Percentiles rank a stretch among this genome's conserved stretches.
These are phyloP conservation scores for Aspergillus steynii DNA, from an alignment of 495 filamentous ascomycete species.

Conservation along the genomic window DNA sequence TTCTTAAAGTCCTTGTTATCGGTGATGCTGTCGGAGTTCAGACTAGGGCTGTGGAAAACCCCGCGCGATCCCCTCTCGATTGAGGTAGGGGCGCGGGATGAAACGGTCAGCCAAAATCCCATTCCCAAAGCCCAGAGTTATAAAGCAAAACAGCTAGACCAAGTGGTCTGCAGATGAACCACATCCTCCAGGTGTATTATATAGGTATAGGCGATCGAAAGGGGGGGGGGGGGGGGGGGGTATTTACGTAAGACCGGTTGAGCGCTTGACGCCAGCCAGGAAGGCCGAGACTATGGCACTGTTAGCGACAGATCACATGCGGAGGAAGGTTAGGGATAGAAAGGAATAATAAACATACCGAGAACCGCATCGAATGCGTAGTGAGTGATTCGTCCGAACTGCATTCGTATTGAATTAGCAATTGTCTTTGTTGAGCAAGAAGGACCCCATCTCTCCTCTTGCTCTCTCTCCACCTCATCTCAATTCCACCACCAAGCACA, in stretches of 20 bases:
- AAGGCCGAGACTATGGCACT: constrained; percentile 77
- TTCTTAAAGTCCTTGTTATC: constrained; percentile 83
- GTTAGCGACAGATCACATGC: constrained; percentile 20
- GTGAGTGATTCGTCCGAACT: constrained; percentile 91
- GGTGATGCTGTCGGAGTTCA: constrained; percentile 81
- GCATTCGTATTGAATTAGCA: neutral
- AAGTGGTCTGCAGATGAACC: neutral
- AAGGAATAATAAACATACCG: constrained; percentile 53
- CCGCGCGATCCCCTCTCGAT: constrained; percentile 31
- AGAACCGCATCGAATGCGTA: constrained; percentile 97
- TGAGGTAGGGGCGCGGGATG: constrained; percentile 37
- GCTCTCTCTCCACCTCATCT: too few species aligned
- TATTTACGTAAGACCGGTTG: constrained; percentile 95
- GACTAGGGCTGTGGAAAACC: constrained; percentile 65
- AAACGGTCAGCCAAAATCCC: constrained; percentile 31
- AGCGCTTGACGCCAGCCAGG: constrained; percentile 93
- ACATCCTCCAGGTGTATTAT: neutral
- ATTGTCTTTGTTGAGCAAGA: too few species aligned
- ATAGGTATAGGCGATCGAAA: neutral
- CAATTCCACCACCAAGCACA: too few species aligned
- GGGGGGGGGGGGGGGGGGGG: constrained; percentile 15
- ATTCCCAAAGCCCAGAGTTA: neutral
- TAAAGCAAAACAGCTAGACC: neutral
- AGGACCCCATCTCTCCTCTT: too few species aligned
- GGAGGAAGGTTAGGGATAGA: constrained; percentile 5